A percentile compares a stretch with the other conserved stretches of the same genome.
Conservation (phyloP, 768 basidiomycete species). For the Hemileccinum impolitum region DNA sequence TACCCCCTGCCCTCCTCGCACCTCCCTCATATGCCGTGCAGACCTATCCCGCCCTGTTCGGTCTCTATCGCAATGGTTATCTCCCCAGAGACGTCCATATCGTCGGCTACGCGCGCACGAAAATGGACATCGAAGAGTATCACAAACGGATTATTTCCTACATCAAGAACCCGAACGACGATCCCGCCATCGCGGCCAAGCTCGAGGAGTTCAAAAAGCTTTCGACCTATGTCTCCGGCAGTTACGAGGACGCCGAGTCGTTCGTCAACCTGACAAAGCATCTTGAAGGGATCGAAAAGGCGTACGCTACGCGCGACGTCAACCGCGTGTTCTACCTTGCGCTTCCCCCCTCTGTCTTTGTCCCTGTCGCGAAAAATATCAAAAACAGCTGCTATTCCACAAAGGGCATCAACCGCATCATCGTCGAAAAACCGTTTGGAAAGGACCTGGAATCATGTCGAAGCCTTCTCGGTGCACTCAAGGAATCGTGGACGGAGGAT, state of each 20-base stretch:
- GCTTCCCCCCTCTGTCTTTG: conserved; percentile 95
- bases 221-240: conserved; percentile 79
- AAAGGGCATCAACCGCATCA: conserved; percentile 81
- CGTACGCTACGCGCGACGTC: conserved; percentile 56
- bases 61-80: conserved; percentile 74
- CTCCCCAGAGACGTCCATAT: conserved; percentile 85
- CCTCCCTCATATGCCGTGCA: conserved; percentile 46
- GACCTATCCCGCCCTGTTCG: conserved; percentile 96
- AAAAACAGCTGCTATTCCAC: conserved; percentile 76
- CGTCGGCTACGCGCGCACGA: conserved; percentile 95
- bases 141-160: conserved; percentile 80
- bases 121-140: conserved; percentile 85
- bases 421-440: conserved; percentile 98
- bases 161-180: conserved; percentile 75
- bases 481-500: conserved; percentile 88
- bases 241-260: conserved; percentile 80
- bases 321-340: conserved; percentile 97
- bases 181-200: conserved; percentile 51
- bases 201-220: conserved; percentile 82
- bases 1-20: neutral
- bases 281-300: conserved; percentile 73
- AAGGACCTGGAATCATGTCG: conserved; percentile 87
- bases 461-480: conserved; percentile 73
- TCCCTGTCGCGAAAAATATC: conserved; percentile 79
- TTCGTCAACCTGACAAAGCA: conserved; percentile 77